Conservation (phyloP, 306 rosid genomes). For the Vicia sativa region DNA sequence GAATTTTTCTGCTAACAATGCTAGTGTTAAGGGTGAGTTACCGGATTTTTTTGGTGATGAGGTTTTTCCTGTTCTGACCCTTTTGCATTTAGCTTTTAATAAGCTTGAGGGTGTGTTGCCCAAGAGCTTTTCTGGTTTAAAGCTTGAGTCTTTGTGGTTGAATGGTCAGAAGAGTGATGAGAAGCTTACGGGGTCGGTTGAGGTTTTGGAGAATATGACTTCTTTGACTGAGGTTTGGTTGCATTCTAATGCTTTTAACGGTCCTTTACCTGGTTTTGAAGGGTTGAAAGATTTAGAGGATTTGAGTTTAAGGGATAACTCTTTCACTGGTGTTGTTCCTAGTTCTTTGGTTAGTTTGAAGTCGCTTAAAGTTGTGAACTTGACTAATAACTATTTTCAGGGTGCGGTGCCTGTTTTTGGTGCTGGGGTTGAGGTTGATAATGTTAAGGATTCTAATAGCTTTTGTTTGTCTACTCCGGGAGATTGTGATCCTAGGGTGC, state of each 20-base stretch:
- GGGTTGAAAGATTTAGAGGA: constrained; percentile 52
- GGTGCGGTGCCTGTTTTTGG: constrained; percentile 69
- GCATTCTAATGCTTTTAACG: constrained; percentile 67
- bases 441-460: constrained; percentile 58
- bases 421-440: constrained; percentile 60
- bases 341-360: constrained; percentile 54
- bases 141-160: constrained; percentile 73
- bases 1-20: constrained; percentile 80
- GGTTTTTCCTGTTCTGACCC: constrained; percentile 54
- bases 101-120: constrained; percentile 67
- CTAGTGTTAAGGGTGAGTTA: constrained; percentile 61
- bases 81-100: constrained; percentile 76
- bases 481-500: constrained; percentile 62
- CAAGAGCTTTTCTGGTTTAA: constrained; percentile 48
- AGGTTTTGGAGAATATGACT: constrained; percentile 71
- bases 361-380: constrained; percentile 61
- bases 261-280: constrained; percentile 73
- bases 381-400: constrained; percentile 75
- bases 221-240: constrained; percentile 74
- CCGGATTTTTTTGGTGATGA: constrained; percentile 58
- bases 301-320: constrained; percentile 77
- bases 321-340: constrained; percentile 73
- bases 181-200: constrained; percentile 60
- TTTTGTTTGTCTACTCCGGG: constrained; percentile 71
- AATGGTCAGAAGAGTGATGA: constrained; percentile 67